Conservation (phyloP, 2,329 filamentous ascomycete genomes). For the Phialocephala sp. region DNA sequence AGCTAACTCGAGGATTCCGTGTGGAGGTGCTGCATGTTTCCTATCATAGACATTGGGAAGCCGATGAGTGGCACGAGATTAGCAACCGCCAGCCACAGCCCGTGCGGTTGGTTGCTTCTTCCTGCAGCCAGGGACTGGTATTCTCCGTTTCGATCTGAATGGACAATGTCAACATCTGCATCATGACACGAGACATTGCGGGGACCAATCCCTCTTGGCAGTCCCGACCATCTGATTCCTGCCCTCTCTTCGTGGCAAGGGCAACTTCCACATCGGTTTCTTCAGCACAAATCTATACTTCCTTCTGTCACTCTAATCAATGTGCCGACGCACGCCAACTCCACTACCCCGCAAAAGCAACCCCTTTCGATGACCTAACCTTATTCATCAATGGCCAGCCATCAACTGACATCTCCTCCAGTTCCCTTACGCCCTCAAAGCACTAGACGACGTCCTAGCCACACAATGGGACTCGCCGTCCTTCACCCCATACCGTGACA, state of each 20-base stretch:
- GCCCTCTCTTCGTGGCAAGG: background rate
- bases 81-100: slow-evolving; percentile 11
- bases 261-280: slow-evolving; percentile 20
- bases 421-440: slow-evolving; percentile 79
- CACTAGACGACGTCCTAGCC: slow-evolving; percentile 67
- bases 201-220: slow-evolving; percentile 16
- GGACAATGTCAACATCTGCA: slow-evolving; percentile 20
- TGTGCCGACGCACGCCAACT: slow-evolving; percentile 20
- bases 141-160: slow-evolving; percentile 23
- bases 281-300: slow-evolving; percentile 8
- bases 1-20: slow-evolving; percentile 9
- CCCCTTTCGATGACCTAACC: background rate
- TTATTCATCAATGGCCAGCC: background rate
- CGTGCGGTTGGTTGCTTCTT: slow-evolving; percentile 24
- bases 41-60: background rate
- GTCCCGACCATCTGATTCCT: slow-evolving; percentile 4
- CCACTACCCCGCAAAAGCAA: slow-evolving; percentile 28
- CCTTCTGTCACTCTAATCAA: slow-evolving; percentile 7
- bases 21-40: slow-evolving; percentile 13
- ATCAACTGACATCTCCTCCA: slow-evolving; percentile 44
- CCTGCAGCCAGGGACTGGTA: slow-evolving; percentile 11
- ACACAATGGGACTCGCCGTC: slow-evolving; percentile 68
- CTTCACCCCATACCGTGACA: slow-evolving; percentile 71
- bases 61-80: slow-evolving; percentile 8
- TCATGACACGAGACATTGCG: slow-evolving; percentile 22